Evolutionary conservation across 2,329 filamentous ascomycete genomes (phyloP).

Genomic region (Cytospora mali): DNA sequence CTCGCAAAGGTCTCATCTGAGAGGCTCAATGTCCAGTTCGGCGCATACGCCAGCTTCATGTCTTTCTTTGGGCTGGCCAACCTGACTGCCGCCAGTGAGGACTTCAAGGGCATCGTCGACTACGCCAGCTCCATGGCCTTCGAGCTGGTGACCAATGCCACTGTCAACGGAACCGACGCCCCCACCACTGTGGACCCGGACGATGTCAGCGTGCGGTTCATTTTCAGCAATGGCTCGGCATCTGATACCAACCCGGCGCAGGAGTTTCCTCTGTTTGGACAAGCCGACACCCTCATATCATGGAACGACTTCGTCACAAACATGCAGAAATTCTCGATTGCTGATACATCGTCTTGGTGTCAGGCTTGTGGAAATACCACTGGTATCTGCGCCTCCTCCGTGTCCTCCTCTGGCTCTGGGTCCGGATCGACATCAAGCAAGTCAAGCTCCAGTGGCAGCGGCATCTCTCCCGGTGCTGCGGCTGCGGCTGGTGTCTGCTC

Average conservation of each 20-base stretch:
- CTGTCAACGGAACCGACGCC: constrained; percentile 37
- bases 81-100: constrained; percentile 51
- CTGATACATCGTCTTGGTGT: constrained; percentile 72
- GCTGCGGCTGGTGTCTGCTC: constrained; percentile 21
- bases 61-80: constrained; percentile 64
- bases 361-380: constrained; percentile 71
- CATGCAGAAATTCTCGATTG: constrained; percentile 69
- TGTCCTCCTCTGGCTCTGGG: constrained; percentile 34
- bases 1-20: constrained; percentile 41
- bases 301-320: constrained; percentile 69
- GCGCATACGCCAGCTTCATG: constrained; percentile 63
- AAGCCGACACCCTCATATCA: constrained; percentile 55
- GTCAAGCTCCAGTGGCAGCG: constrained; percentile 2
- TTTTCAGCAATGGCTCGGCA: constrained; percentile 62
- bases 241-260: constrained; percentile 51
- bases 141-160: constrained; percentile 66
- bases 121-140: constrained; percentile 83
- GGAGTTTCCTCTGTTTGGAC: constrained; percentile 63
- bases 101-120: constrained; percentile 79
- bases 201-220: constrained; percentile 62
- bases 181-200: constrained; percentile 41
- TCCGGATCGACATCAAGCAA: constrained; percentile 28
- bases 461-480: constrained; percentile 19
- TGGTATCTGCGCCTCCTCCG: constrained; percentile 59
- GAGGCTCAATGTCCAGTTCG: constrained; percentile 58